A percentile compares a stretch with the other conserved stretches of the same genome.
Conservation (phyloP, 305 asterid species). For the Salvia sclarea region DNA sequence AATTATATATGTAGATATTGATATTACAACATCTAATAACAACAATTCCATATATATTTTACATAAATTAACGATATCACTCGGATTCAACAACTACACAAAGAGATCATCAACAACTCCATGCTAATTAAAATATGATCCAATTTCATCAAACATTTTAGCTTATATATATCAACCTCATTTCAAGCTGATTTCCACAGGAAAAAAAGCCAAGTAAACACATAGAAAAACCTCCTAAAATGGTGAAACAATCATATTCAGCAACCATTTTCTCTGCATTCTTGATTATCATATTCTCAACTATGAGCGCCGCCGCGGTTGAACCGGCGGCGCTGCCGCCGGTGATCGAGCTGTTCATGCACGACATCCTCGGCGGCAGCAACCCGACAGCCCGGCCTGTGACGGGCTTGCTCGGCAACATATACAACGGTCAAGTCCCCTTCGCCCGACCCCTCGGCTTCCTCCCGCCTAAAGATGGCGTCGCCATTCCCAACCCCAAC, state of each 20-base stretch:
- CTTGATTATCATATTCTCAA: conserved; percentile 19
- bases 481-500: conserved; percentile 79
- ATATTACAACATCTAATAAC: not conserved
- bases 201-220: not conserved
- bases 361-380: conserved; percentile 82
- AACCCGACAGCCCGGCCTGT: conserved; percentile 88
- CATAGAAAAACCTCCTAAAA: conserved; percentile 11
- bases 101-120: conserved; percentile 31
- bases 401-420: conserved; percentile 79
- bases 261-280: conserved; percentile 29
- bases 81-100: conserved; percentile 15
- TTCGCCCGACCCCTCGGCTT: conserved; percentile 80
- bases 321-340: conserved; percentile 22
- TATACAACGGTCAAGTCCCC: conserved; percentile 88
- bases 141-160: not conserved
- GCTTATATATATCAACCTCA: not conserved
- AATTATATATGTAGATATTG: too few species aligned
- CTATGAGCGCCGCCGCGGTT: conserved; percentile 20
- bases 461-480: conserved; percentile 56
- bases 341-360: conserved; percentile 58
- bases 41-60: too few species aligned
- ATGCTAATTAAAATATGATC: not conserved
- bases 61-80: not conserved
- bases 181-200: not conserved
- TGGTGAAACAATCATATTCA: conserved; percentile 30